phyloP scores from a whole-genome alignment of 345 rosid genomes.

The Turritis glabra region DNA sequence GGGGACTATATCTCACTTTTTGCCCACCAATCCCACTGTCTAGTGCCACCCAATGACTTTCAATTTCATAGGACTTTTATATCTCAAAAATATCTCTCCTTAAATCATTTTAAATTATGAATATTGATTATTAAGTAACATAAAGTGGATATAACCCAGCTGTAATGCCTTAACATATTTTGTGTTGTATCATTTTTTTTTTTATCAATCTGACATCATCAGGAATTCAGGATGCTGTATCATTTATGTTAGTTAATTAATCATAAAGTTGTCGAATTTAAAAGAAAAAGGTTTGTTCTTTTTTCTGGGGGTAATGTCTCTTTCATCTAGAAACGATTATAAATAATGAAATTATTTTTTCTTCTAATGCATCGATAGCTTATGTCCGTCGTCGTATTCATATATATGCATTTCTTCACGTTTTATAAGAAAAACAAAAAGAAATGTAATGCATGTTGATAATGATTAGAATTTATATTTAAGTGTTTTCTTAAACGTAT shows the following conservation, averaged over 20 bases:
- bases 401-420: neutral
- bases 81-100: neutral
- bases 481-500: neutral
- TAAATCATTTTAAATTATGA: neutral
- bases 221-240: too few relatives aligned
- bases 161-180: neutral
- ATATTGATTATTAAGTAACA: neutral
- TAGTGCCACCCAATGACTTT: slow-evolving; percentile 19
- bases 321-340: slow-evolving; percentile 26
- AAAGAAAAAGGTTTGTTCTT: neutral
- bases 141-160: neutral
- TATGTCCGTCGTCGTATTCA: neutral
- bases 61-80: slow-evolving; percentile 16
- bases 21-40: slow-evolving; percentile 27
- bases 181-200: neutral
- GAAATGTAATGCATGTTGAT: neutral
- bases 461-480: too few relatives aligned
- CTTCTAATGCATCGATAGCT: neutral
- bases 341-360: neutral
- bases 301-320: neutral
- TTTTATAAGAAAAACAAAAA: neutral
- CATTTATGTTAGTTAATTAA: neutral
- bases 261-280: slow-evolving; percentile 7
- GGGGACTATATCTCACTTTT: slow-evolving; percentile 6
- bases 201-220: slow-evolving; percentile 12